Evolutionary conservation across 2,329 filamentous ascomycete genomes (phyloP).

Genomic region (Aspergillus eucalypticola): DNA sequence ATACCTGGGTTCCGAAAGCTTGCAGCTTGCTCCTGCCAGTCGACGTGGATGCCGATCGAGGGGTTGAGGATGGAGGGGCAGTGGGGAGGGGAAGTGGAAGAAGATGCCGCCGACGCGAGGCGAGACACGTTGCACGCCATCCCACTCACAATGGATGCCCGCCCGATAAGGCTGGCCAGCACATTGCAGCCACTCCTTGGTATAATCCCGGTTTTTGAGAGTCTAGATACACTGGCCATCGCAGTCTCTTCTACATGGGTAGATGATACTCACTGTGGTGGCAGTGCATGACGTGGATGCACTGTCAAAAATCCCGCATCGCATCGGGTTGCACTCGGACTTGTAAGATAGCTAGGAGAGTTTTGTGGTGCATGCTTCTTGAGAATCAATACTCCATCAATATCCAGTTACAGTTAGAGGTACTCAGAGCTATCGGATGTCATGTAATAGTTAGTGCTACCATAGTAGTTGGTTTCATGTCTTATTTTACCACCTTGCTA

Average conservation of each 20-base stretch:
- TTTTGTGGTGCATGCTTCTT: not conserved
- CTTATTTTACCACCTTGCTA: too few relatives aligned
- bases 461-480: too few relatives aligned
- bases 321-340: not conserved
- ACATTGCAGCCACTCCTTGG: too few relatives aligned
- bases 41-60: not conserved
- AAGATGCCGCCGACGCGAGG: not conserved
- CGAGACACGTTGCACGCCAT: not conserved
- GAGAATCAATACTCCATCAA: too few relatives aligned
- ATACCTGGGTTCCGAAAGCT: not conserved
- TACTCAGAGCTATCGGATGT: too few relatives aligned
- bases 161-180: not conserved
- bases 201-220: too few relatives aligned
- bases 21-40: not conserved
- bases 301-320: not conserved
- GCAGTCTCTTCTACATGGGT: too few relatives aligned
- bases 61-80: not conserved
- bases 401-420: rapidly evolving
- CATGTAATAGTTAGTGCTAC: too few relatives aligned
- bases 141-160: not conserved
- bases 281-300: not conserved
- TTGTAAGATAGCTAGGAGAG: not conserved
- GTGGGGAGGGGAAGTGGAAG: not conserved
- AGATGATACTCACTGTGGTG: not conserved
- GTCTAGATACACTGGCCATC: too few relatives aligned